Evolutionary conservation across 176 grass and related monocot species (phyloP), one percentile per base, ranked within the genome.

Genomic region (Musa acuminata): DNA sequence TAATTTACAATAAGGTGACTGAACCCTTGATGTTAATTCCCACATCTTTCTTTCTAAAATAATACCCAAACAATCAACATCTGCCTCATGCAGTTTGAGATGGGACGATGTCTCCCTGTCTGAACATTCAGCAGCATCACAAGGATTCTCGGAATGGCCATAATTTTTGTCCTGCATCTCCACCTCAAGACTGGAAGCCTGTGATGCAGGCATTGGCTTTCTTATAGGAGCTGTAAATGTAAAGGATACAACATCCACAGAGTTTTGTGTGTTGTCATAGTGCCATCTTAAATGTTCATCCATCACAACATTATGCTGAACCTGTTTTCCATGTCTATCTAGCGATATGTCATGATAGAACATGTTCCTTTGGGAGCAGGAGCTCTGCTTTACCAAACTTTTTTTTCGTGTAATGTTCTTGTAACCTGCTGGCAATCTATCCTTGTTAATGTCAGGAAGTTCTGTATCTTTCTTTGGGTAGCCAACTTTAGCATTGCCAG

Each of bases 161-260:
- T 85, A 75, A 52, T 76, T 72, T 76, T 73, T 64, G 23, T 64
- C 59, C 70, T 69, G 52, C 50, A 78, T 85, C 72, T 73, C 80
- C 71, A 72, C 5, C 24, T 55, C 14, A 14, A 29, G 13, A 8
- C n/a, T 35, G 6, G 19, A 55, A 55, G 22, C n/a, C 13, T 17
- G 52, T 27, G 80, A 73, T 50, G 82, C 53, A 49, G 75, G 52
- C 27, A 71, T 72, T 87, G 82, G 79, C 76, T 89, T 99, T 79
- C 90, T 81, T 71, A 91, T 79, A 55, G 90, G 91, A 53, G 95
- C 87, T n/a, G 86, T 99, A 77, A 99, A 99, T 60, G 91, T 99
- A 82, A 99, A 99, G 22, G 95, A 99, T 85, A 99, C 88, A 77
- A 99, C 87, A 64, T 99, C 91, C 67, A 86, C 85, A 82, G 78